Base-by-base conservation (phyloP, 306 rosid genomes). In the Gynostemma pentaphyllum region DNA sequence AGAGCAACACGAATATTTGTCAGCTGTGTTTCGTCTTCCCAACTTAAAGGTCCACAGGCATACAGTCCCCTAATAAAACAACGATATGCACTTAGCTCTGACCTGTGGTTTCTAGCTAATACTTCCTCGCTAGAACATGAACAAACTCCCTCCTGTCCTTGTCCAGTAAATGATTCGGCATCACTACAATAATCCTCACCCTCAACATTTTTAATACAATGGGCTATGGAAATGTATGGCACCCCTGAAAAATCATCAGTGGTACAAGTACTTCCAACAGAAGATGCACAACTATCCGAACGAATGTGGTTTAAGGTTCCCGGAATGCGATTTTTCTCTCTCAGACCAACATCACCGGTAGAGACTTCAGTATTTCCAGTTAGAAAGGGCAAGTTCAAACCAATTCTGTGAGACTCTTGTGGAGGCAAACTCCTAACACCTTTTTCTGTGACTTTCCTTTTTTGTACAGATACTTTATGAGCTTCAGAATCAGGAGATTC, bases 241-340 rank as follows among this genome's bases (percentile, higher is more conserved):
- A 51, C 64, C 64, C 34, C 7, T 46, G 46, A 44, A 65, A 52
- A 64, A 71, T 72, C 47, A 74, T 83, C 70, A 72, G 41, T 74
- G 68, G 75, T 82, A 78, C 90, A 81, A 80, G 92, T 82, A 77
- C 99, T 92, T 75, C 88, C 99, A 56, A 92, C 90, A 53, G 95
- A 92, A 73, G 82, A 86, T 48, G 75, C 30, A 78, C 62, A 81
- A 66, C 76, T 81, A 76, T 79, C 81, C 71, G 69, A 68, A 63
- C 68, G 78, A 82, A 57, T 79, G 50, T 69, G 56, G 69, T 73
- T 85, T 11, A 69, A 66, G 66, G 75, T 72, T 81, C 79, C 30
- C 29, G 45, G 45, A 65, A 46, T 21, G 26, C 16, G 45, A 39
- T 47, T 39, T 21, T 30, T 29, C 44, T 65, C 44, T 19, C 45